Conservation (phyloP, 225 moss, liverwort and hornwort species). For the Straminergon stramineum region DNA sequence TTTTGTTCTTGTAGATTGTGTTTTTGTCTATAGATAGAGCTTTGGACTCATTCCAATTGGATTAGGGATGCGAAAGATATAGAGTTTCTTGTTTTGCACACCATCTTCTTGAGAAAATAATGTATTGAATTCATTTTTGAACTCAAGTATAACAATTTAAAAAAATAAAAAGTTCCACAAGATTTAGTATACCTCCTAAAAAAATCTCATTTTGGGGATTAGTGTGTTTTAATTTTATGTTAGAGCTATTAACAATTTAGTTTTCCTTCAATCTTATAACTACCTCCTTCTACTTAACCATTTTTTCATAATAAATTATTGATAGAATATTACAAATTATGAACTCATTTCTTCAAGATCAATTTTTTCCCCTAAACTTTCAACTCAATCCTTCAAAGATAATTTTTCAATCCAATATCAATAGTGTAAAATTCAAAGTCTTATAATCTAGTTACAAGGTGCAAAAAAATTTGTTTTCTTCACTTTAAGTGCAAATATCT, state of each 20-base stretch:
- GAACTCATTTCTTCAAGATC: not conserved
- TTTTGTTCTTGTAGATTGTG: fast-evolving
- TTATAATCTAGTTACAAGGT: not conserved
- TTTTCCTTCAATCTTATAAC: not conserved
- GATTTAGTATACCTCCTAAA: not conserved
- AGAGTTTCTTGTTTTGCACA: fast-evolving
- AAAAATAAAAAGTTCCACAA: not conserved
- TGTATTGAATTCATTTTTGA: not conserved
- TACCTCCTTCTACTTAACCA: not conserved
- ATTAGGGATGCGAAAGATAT: too few species aligned
- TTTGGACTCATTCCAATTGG: not conserved
- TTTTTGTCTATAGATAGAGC: not conserved
- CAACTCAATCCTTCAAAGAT: too few species aligned
- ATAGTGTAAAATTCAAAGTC: not conserved
- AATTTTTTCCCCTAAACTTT: too few species aligned
- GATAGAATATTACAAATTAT: not conserved
- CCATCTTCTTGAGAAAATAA: not conserved
- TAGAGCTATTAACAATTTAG: not conserved
- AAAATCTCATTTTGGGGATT: fast-evolving
- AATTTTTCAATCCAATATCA: not conserved
- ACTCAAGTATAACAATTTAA: not conserved
- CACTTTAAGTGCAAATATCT: too few species aligned
- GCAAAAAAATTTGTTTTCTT: not conserved
- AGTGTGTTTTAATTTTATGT: not conserved
- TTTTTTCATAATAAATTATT: not conserved